phyloP scores from a whole-genome alignment of 805 yeast genomes.

The Ogataea angusta region DNA sequence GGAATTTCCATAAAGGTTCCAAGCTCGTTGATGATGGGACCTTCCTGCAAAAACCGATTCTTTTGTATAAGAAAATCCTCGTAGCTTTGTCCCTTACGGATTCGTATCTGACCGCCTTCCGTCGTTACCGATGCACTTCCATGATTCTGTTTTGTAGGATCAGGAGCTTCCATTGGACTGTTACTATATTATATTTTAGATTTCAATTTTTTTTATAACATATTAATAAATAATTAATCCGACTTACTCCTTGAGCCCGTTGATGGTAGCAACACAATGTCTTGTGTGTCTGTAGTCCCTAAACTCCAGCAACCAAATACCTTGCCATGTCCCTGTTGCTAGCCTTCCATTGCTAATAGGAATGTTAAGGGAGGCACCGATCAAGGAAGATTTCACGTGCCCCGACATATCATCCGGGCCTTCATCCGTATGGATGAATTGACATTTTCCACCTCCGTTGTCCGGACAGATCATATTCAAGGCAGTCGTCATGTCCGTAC shows the following conservation, averaged over 20 bases:
- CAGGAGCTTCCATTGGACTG: constrained; percentile 4
- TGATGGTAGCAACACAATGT: constrained; percentile 67
- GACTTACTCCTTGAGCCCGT: constrained; percentile 45
- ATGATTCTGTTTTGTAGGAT: constrained; percentile 23
- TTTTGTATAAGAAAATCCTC: constrained; percentile 58
- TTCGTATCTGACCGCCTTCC: constrained; percentile 44
- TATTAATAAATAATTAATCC: not conserved
- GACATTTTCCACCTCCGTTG: constrained; percentile 39
- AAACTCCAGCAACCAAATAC: constrained; percentile 73
- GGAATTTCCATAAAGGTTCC: constrained; percentile 36
- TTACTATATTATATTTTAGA: not conserved
- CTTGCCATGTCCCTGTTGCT: constrained; percentile 84
- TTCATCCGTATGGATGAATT: constrained; percentile 65
- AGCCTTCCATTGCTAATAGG: constrained; percentile 69
- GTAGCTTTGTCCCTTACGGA: constrained; percentile 68
- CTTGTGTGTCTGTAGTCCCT: constrained; percentile 62
- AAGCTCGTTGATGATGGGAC: constrained; percentile 54
- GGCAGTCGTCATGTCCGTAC: constrained; percentile 62
- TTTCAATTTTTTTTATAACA: not conserved
- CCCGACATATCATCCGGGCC: constrained; percentile 87
- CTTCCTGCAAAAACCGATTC: constrained; percentile 45
- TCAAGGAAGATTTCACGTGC: constrained; percentile 59
- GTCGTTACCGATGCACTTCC: constrained; percentile 45
- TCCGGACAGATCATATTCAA: constrained; percentile 70
- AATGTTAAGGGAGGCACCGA: constrained; percentile 63